Conservation (phyloP, 345 rosid genomes). For the Syzygium aqueum region DNA sequence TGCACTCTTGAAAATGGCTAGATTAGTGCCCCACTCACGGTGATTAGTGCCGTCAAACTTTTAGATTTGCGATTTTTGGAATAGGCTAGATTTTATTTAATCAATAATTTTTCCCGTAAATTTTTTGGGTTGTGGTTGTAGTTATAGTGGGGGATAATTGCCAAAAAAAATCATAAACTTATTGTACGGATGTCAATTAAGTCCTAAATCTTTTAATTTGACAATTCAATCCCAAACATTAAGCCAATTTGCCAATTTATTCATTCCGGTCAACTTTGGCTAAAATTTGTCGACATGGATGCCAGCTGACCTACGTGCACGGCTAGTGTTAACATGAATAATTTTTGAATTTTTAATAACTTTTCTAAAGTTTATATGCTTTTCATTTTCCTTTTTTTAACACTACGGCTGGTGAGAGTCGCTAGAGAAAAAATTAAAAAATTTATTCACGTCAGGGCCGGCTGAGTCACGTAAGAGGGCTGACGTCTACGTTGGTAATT, state of each 20-base stretch:
- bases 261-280: not conserved
- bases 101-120: not conserved
- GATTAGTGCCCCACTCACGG: not conserved
- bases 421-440: not conserved
- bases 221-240: not conserved
- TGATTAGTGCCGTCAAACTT: not conserved
- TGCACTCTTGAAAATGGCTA: not conserved
- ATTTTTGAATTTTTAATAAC: not conserved
- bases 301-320: accelerated
- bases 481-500: accelerated
- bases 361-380: not conserved
- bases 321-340: accelerated
- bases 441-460: accelerated
- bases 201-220: accelerated
- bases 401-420: not conserved
- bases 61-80: not conserved
- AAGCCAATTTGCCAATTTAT: not conserved
- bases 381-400: accelerated
- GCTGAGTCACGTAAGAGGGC: not conserved
- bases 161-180: not conserved
- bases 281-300: accelerated
- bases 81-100: not conserved
- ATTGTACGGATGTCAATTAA: not conserved
- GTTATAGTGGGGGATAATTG: not conserved
- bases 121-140: not conserved